These are phyloP conservation scores for Boletus tomentosulus DNA, from an alignment of 768 basidiomycete species.

Conservation along the genomic window DNA sequence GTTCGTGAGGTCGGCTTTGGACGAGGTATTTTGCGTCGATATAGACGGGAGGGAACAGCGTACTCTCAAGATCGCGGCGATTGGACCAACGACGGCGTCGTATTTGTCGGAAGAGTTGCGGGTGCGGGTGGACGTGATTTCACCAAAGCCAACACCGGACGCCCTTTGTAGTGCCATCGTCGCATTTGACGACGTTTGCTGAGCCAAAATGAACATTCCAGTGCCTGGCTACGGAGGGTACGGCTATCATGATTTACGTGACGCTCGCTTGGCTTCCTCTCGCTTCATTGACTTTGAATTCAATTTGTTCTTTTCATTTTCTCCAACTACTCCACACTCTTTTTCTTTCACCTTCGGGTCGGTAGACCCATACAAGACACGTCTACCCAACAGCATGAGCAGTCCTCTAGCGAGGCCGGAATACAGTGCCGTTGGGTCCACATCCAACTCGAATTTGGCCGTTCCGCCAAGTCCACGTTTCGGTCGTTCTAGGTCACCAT, in stretches of 20 bases:
- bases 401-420: slow-evolving; percentile 23
- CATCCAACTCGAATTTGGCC: slow-evolving; percentile 19
- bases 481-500: slow-evolving; percentile 11
- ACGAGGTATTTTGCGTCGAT: slow-evolving; percentile 35
- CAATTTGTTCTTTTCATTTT: slow-evolving; percentile 1
- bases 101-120: slow-evolving; percentile 45
- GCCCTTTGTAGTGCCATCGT: slow-evolving; percentile 36
- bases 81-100: slow-evolving; percentile 62
- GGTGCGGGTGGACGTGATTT: slow-evolving; percentile 50
- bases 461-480: slow-evolving; percentile 14
- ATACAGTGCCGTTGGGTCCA: slow-evolving; percentile 25
- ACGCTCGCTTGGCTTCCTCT: background rate
- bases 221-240: background rate
- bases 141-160: slow-evolving; percentile 55
- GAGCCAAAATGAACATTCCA: background rate
- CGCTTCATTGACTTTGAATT: background rate
- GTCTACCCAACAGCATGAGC: slow-evolving; percentile 18
- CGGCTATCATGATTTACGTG: background rate
- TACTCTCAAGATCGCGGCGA: slow-evolving; percentile 47
- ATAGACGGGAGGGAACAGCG: background rate
- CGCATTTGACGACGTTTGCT: slow-evolving; percentile 12
- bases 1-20: slow-evolving; percentile 50
- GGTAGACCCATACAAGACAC: background rate
- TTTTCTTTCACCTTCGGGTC: slow-evolving; percentile 6
- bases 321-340: slow-evolving; percentile 19